Evolutionary conservation across 345 rosid genomes (phyloP).

Genomic region (Aegle marmelos): DNA sequence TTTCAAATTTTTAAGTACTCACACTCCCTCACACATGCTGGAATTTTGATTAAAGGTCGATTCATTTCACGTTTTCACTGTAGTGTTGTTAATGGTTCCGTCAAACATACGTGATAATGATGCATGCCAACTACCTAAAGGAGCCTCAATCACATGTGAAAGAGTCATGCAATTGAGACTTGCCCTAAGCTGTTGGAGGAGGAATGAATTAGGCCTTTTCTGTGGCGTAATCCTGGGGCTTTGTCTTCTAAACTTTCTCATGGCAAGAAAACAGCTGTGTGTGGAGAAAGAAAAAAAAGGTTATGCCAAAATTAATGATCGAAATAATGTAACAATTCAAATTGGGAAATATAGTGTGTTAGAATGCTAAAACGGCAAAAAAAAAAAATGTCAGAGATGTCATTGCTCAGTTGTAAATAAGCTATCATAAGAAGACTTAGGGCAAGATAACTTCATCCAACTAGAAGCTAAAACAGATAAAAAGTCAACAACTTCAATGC

Average conservation of each 20-base stretch:
- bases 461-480: neutral
- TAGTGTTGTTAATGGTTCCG: constrained; percentile 2
- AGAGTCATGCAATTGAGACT: constrained; percentile 30
- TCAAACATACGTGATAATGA: neutral
- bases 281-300: neutral
- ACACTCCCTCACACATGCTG: neutral
- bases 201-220: constrained; percentile 21
- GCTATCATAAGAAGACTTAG: neutral
- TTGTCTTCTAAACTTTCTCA: constrained; percentile 17
- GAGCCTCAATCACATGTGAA: constrained; percentile 26
- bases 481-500: neutral
- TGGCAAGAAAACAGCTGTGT: neutral
- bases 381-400: neutral
- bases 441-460: neutral
- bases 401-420: neutral
- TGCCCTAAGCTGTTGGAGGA: constrained; percentile 17
- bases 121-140: constrained; percentile 9
- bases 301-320: neutral
- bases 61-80: constrained; percentile 1
- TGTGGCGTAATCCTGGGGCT: constrained; percentile 24
- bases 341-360: neutral
- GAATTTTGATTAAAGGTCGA: neutral
- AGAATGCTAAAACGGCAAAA: neutral
- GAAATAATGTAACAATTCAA: neutral
- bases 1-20: neutral